Evolutionary conservation across 768 basidiomycete species (phyloP), one percentile per base, ranked within the genome.

Genomic region (Tricholomella constricta): DNA sequence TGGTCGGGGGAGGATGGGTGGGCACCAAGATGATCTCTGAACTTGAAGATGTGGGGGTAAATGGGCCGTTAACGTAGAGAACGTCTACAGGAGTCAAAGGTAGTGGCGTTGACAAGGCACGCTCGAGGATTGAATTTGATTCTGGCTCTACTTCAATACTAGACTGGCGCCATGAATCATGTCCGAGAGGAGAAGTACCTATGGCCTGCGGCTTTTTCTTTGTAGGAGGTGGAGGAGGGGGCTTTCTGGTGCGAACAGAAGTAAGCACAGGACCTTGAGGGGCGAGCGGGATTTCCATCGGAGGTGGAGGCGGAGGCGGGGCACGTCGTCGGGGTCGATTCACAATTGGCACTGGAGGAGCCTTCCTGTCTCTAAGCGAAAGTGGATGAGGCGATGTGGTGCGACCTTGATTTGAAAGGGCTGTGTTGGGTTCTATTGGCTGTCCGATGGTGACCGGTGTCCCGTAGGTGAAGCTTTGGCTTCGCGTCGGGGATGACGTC

Each of bases 81-180:
- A 25, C 54, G 29, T 69, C 62, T 43, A 69, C 53, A 5, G 75
- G 75, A 38, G 73, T 76, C 26, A 62, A 51, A 19, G 77, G 77
- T 22, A 77, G 65, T 10, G 73, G 73, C 0, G 72, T 73, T 4
- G 67, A 69, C 22, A 73, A 45, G 10, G 72, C 73, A 22, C 62
- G 64, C 47, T 73, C 71, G 26, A 72, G 59, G 23, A 69, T 57
- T 12, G 62, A 54, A 36, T 62, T 56, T n/a, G 53, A 44, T 10
- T 61, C 55, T 3, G 55, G 40, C 19, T 55, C 62, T 38, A 25
- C 15, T 6, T 45, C n/a, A 49, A 47, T 36, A 27, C 50, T 29
- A 51, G 43, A 25, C 19, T 57, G 23, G 48, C 50, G 57, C 52
- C 54, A 64, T 4, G 62, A 52, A 36, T 67, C 63, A 6, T 55